Percentiles rank a stretch among this genome's conserved stretches.
These are phyloP conservation scores for Pestalotiopsis sp. DNA, from an alignment of 2,329 filamentous ascomycete species.

Conservation along the genomic window DNA sequence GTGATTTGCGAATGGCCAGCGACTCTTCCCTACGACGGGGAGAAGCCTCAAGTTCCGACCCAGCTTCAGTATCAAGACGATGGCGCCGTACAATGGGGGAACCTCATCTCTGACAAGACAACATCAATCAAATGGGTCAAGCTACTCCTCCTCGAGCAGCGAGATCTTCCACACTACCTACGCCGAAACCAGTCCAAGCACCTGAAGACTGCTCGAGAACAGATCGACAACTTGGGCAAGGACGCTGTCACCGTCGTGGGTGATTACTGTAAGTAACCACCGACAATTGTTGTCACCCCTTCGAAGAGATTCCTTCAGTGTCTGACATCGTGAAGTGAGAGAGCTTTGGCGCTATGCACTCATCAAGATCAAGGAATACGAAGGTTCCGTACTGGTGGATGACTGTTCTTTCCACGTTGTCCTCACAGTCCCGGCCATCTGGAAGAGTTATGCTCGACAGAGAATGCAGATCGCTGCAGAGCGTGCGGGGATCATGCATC, in stretches of 20 bases:
- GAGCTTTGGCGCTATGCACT: background rate
- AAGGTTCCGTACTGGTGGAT: background rate
- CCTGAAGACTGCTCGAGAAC: background rate
- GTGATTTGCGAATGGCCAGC: background rate
- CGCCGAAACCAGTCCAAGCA: background rate
- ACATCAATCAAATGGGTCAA: constrained; percentile 2
- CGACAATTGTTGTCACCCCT: background rate
- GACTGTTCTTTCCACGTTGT: background rate
- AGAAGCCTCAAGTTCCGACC: background rate
- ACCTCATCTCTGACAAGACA: background rate
- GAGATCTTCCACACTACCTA: background rate
- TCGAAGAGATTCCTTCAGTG: background rate
- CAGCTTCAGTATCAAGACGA: background rate
- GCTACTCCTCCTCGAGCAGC: constrained; percentile 1
- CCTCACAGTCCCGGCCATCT: background rate
- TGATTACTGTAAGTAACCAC: background rate
- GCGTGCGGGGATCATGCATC: background rate
- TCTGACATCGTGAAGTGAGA: background rate
- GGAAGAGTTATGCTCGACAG: constrained; percentile 1
- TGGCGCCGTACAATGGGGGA: background rate
- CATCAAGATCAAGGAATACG: background rate
- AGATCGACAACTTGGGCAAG: background rate
- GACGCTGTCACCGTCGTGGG: background rate
- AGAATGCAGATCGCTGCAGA: background rate
- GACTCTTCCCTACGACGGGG: background rate